A percentile compares a stretch with the other conserved stretches of the same genome.
Evolutionary conservation across 352 stramenopile species (phyloP).

Genomic region (Globisporangium cederbergense): DNA sequence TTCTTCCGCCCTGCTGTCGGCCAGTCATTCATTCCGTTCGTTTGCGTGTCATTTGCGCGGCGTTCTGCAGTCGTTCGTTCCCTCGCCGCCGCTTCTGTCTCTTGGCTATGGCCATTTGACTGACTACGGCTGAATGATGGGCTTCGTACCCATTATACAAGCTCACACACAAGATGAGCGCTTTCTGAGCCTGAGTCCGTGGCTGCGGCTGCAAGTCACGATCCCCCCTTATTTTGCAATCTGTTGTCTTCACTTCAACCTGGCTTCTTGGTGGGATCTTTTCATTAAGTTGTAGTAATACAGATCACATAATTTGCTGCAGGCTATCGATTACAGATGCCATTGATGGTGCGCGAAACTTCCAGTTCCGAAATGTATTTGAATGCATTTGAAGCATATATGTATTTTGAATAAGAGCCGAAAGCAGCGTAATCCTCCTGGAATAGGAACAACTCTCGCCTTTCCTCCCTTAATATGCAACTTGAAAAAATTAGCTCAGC

Average conservation of each 20-base stretch:
- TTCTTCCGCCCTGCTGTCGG: constrained; percentile 10
- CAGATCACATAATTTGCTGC: neutral
- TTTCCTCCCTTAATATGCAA: constrained; percentile 5
- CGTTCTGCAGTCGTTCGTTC: too few species aligned
- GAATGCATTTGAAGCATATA: neutral
- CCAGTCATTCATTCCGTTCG: constrained; percentile 3
- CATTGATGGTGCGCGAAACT: too few species aligned
- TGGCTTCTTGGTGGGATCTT: neutral
- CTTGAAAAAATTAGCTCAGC: constrained; percentile 6
- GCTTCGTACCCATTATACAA: neutral
- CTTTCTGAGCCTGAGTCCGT: too few species aligned
- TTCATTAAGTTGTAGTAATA: neutral
- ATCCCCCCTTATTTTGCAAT: constrained; percentile 4
- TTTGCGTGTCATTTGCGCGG: too few species aligned
- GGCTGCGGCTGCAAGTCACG: too few species aligned
- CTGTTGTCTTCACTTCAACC: constrained; percentile 8
- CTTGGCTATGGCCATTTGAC: neutral
- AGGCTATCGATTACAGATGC: neutral
- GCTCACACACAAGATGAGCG: neutral
- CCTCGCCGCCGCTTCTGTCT: too few species aligned
- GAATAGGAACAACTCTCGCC: neutral
- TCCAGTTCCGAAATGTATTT: too few species aligned
- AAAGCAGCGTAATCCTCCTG: neutral
- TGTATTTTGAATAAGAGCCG: neutral
- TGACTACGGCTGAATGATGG: neutral